Conservation (phyloP, 1,284 basidiomycete genomes). For the Trametes versicolor region DNA sequence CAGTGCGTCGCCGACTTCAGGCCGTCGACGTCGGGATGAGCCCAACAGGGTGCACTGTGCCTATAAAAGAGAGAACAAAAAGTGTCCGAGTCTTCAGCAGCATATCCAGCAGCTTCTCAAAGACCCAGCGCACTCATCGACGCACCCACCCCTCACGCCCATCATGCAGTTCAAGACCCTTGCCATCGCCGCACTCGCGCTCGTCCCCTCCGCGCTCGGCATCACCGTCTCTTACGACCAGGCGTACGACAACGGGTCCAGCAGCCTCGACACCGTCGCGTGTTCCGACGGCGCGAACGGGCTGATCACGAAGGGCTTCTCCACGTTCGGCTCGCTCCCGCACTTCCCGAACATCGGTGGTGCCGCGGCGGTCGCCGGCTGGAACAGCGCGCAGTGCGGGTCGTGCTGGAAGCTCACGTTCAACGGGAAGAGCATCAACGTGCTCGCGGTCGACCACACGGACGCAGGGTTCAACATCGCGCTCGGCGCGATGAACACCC, state of each 20-base stretch:
- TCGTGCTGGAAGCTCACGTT: conserved; percentile 55
- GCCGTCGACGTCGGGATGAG: conserved; percentile 1
- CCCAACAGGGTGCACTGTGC: neutral
- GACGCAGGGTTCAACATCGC: conserved; percentile 51
- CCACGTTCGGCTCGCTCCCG: conserved; percentile 56
- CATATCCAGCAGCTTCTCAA: conserved; percentile 12
- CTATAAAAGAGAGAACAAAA: neutral
- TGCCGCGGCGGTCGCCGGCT: conserved; percentile 51
- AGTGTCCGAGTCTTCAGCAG: neutral
- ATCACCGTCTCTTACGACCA: conserved; percentile 50
- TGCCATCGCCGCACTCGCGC: conserved; percentile 36
- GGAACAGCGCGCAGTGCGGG: conserved; percentile 52
- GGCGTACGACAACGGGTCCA: conserved; percentile 49
- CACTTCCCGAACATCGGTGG: conserved; percentile 61
- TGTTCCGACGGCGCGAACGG: conserved; percentile 59
- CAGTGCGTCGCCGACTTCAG: neutral
- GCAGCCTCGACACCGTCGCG: conserved; percentile 48
- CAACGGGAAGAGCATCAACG: conserved; percentile 47
- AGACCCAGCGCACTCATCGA: conserved; percentile 7
- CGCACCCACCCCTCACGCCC: conserved; percentile 4
- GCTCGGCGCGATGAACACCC: conserved; percentile 51
- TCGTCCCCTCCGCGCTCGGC: conserved; percentile 34
- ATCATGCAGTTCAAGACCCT: conserved; percentile 37
- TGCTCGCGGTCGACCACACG: conserved; percentile 53
- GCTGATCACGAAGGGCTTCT: conserved; percentile 53